These are phyloP conservation scores for Mrakia gelida DNA, from an alignment of 768 basidiomycete genomes.

Conservation along the genomic window DNA sequence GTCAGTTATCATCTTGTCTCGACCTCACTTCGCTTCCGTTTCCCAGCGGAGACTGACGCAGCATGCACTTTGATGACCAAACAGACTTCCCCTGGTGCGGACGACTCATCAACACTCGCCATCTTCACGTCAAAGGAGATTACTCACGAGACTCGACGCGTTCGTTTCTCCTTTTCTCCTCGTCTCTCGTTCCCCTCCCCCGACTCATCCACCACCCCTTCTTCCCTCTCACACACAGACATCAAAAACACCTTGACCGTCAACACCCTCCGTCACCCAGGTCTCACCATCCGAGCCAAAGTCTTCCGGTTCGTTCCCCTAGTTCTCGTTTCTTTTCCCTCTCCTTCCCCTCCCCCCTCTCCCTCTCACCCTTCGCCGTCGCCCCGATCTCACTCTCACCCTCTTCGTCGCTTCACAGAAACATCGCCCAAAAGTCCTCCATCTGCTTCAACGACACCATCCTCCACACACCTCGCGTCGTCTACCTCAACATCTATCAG, in stretches of 20 bases:
- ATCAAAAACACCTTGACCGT: constrained; percentile 31
- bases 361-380: not conserved
- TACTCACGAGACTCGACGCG: constrained; percentile 66
- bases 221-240: constrained; percentile 2
- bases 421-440: constrained; percentile 42
- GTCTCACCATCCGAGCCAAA: constrained; percentile 17
- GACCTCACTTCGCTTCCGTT: not conserved
- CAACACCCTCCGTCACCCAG: constrained; percentile 33
- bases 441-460: constrained; percentile 70
- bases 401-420: not conserved
- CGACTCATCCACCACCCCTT: not conserved
- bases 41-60: not conserved
- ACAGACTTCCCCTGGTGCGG: constrained; percentile 94
- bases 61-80: too few relatives aligned
- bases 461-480: constrained; percentile 59
- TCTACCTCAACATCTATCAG: constrained; percentile 81
- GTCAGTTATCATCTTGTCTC: not conserved
- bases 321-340: not conserved
- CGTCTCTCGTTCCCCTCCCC: not conserved
- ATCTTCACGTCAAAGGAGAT: constrained; percentile 74
- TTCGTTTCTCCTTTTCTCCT: constrained; percentile 42
- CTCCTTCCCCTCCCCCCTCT: not conserved
- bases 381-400: not conserved
- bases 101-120: constrained; percentile 65
- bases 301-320: constrained; percentile 22